phyloP scores from a whole-genome alignment of 2,329 filamentous ascomycete genomes.

The Berkeleyomyces rouxiae region DNA sequence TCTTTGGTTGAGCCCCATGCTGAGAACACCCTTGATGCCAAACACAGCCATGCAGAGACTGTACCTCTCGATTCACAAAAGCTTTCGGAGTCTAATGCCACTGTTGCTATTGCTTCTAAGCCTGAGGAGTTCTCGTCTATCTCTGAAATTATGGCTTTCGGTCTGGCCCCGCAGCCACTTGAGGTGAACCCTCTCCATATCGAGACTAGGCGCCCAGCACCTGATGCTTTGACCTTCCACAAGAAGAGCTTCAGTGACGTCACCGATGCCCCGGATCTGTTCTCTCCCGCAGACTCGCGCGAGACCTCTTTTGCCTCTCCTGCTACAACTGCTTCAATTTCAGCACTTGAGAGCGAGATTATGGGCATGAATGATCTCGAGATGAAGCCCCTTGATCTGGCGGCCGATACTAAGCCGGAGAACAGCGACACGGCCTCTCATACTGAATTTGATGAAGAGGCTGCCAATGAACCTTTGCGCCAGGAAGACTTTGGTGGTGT shows the following conservation, averaged over 20 bases:
- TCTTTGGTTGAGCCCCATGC: neutral
- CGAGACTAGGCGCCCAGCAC: neutral
- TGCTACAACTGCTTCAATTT: conserved; percentile 10
- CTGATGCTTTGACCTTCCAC: conserved; percentile 4
- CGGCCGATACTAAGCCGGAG: neutral
- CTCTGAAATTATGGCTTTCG: conserved; percentile 2
- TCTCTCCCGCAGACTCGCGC: conserved; percentile 8
- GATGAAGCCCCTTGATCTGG: conserved; percentile 8
- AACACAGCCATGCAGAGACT: neutral
- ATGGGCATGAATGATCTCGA: neutral
- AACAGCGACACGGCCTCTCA: neutral
- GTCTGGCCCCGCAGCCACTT: neutral
- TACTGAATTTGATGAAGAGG: neutral
- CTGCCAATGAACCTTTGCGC: neutral
- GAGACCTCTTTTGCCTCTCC: conserved; percentile 13
- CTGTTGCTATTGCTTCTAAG: neutral
- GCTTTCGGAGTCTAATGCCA: neutral
- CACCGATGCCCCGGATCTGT: conserved; percentile 6
- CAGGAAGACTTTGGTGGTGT: neutral
- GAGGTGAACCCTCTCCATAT: conserved; percentile 1
- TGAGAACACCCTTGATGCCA: neutral
- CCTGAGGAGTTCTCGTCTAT: neutral
- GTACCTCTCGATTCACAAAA: neutral
- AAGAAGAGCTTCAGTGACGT: conserved; percentile 11
- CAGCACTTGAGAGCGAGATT: neutral